These are phyloP conservation scores for Fusarium decemcellulare DNA, from an alignment of 2,329 filamentous ascomycete genomes.

Conservation along the genomic window DNA sequence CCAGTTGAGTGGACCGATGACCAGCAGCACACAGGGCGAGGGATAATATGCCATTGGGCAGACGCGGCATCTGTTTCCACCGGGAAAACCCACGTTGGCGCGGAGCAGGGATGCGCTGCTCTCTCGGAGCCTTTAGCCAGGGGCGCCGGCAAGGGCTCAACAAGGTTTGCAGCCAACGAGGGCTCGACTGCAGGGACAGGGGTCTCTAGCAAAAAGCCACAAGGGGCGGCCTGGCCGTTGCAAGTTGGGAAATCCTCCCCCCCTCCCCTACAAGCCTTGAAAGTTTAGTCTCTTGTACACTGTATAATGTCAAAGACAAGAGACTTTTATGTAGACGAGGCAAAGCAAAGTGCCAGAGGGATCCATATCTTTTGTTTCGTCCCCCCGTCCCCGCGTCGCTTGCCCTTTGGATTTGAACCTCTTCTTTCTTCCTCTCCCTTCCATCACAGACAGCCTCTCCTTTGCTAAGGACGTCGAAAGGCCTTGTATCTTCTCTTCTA, in stretches of 20 bases:
- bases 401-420: slow-evolving; percentile 4
- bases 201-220: slow-evolving; percentile 15
- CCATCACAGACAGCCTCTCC: slow-evolving; percentile 37
- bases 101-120: slow-evolving; percentile 37
- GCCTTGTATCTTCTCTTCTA: slow-evolving; percentile 45
- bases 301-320: neutral
- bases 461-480: slow-evolving; percentile 38
- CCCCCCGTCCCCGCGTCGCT: slow-evolving; percentile 38
- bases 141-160: slow-evolving; percentile 15
- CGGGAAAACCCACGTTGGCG: slow-evolving; percentile 19
- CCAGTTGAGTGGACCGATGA: slow-evolving; percentile 35
- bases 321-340: neutral
- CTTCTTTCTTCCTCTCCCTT: slow-evolving; percentile 28
- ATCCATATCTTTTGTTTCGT: slow-evolving; percentile 49
- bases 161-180: slow-evolving; percentile 26
- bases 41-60: slow-evolving; percentile 28
- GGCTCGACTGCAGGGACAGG: slow-evolving; percentile 20
- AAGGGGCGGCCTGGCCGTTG: slow-evolving; percentile 35
- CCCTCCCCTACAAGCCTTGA: neutral
- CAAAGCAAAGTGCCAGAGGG: slow-evolving; percentile 17
- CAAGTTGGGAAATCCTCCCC: slow-evolving; percentile 9
- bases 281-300: neutral
- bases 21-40: slow-evolving; percentile 18
- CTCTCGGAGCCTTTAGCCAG: slow-evolving; percentile 40
- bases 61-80: slow-evolving; percentile 15